These are phyloP conservation scores for Calycina herbarum DNA, from an alignment of 2,329 filamentous ascomycete species.

Conservation along the genomic window DNA sequence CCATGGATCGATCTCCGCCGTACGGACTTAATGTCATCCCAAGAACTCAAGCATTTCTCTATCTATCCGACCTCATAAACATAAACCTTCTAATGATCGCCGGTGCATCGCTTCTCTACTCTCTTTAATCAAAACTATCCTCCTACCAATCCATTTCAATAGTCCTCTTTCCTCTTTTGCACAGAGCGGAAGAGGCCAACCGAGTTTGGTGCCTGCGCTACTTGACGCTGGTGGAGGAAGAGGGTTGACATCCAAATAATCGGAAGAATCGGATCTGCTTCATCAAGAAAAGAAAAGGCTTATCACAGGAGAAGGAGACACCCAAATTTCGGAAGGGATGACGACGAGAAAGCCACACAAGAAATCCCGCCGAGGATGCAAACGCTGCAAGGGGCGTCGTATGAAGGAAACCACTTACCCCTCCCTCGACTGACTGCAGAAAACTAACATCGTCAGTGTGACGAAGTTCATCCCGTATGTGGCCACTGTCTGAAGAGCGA, in stretches of 20 bases:
- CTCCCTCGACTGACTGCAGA: no score
- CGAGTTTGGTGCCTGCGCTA: background rate
- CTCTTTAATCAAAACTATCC: background rate
- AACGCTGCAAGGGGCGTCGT: conserved; percentile 63
- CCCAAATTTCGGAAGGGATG: conserved; percentile 11
- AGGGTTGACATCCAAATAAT: background rate
- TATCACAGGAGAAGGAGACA: background rate
- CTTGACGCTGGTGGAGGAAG: background rate
- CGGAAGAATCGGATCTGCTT: background rate
- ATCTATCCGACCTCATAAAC: background rate
- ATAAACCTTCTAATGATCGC: background rate
- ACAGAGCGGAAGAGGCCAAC: background rate
- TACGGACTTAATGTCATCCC: background rate
- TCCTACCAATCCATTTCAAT: background rate
- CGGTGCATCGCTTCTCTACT: background rate
- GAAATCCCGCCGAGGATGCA: conserved; percentile 65
- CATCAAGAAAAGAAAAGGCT: background rate
- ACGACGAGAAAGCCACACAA: conserved; percentile 58
- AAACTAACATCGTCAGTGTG: conserved; percentile 48
- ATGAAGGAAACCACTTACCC: conserved; percentile 56
- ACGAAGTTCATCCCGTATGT: conserved; percentile 63
- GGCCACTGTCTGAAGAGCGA: conserved; percentile 64
- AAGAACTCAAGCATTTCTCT: background rate
- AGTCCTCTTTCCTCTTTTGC: background rate
- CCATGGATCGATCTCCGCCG: background rate